Conservation (phyloP, 495 filamentous ascomycete species). For the Haplographium delicatum region DNA sequence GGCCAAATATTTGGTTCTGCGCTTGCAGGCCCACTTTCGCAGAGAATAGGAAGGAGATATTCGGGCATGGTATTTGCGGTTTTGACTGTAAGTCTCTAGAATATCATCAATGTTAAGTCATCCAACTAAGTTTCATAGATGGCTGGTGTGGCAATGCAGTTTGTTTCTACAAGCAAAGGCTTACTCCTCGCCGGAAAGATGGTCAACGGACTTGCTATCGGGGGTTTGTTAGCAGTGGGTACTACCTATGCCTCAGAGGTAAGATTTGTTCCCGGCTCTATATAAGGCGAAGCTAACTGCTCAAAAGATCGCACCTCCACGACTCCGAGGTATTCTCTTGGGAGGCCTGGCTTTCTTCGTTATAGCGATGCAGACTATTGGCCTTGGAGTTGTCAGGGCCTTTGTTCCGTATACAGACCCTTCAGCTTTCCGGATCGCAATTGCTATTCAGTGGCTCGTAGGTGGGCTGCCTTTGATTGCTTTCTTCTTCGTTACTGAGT, state of each 20-base stretch:
- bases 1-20: slow-evolving; percentile 25
- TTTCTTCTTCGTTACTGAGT: slow-evolving; percentile 40
- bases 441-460: slow-evolving; percentile 52
- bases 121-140: slow-evolving; percentile 1
- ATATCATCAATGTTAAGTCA: not conserved
- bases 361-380: slow-evolving; percentile 26
- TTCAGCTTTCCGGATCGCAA: slow-evolving; percentile 45
- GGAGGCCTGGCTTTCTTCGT: slow-evolving; percentile 23
- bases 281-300: not conserved
- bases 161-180: slow-evolving; percentile 20
- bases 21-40: slow-evolving; percentile 22
- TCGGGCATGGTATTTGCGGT: slow-evolving; percentile 13
- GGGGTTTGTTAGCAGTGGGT: slow-evolving; percentile 26
- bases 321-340: slow-evolving; percentile 20
- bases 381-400: slow-evolving; percentile 27
- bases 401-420: slow-evolving; percentile 22
- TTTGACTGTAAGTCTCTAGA: slow-evolving; percentile 5
- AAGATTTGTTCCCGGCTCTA: not conserved
- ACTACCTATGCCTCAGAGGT: slow-evolving; percentile 30
- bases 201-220: slow-evolving; percentile 20
- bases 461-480: slow-evolving; percentile 39
- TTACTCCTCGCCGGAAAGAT: slow-evolving; percentile 28
- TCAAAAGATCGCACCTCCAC: slow-evolving; percentile 18
- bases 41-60: slow-evolving; percentile 24
- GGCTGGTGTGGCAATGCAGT: slow-evolving; percentile 15